Evolutionary conservation across 345 rosid species (phyloP).

Genomic region (Angophora floribunda): DNA sequence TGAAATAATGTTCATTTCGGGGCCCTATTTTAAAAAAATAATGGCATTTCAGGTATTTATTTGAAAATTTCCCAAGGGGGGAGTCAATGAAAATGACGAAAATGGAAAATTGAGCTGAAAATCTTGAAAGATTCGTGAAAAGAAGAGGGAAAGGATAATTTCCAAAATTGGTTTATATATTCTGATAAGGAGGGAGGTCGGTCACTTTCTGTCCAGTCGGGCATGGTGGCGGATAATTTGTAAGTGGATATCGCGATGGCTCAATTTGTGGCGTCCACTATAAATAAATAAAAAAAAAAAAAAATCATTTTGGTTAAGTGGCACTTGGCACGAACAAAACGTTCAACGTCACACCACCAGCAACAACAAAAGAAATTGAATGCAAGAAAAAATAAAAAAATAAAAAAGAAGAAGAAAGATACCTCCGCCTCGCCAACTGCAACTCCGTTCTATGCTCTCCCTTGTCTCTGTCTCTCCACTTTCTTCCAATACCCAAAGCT

Average conservation of each 20-base stretch:
- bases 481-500: neutral
- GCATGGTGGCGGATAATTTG: neutral
- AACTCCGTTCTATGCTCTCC: neutral
- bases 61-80: neutral
- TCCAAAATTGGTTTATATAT: neutral
- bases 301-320: neutral
- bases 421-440: neutral
- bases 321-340: neutral
- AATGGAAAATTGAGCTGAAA: neutral
- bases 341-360: neutral
- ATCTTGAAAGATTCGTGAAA: neutral
- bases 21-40: too few relatives aligned
- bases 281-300: neutral
- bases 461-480: neutral
- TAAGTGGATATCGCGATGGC: neutral
- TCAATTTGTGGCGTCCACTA: neutral
- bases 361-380: neutral
- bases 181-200: neutral
- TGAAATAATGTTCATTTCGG: too few relatives aligned
- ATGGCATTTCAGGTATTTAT: too few relatives aligned
- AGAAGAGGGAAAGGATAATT: neutral
- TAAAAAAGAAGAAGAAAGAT: fast-evolving
- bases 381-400: neutral
- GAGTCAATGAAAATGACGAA: neutral
- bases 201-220: neutral